phyloP scores from a whole-genome alignment of 1,284 basidiomycete species.

The Flammula alnicola region DNA sequence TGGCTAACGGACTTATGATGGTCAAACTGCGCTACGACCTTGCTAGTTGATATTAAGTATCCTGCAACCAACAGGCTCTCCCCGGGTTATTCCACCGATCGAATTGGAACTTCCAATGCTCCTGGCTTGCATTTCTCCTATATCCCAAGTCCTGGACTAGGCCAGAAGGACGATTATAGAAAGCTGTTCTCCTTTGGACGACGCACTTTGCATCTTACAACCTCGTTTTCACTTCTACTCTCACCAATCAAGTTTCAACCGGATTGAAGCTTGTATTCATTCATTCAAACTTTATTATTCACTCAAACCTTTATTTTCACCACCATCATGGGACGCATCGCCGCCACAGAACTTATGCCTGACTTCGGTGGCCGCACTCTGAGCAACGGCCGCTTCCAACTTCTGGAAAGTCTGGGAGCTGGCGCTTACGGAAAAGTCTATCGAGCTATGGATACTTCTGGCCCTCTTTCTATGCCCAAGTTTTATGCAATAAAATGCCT shows the following conservation, averaged over 20 bases:
- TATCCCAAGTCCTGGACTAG: conserved; percentile 4
- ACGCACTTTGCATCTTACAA: background rate
- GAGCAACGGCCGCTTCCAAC: conserved; percentile 60
- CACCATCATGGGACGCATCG: conserved; percentile 41
- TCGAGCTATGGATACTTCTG: conserved; percentile 59
- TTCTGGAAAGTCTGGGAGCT: conserved; percentile 70
- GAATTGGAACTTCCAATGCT: too few relatives aligned
- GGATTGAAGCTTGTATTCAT: conserved; percentile 25
- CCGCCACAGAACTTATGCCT: conserved; percentile 44
- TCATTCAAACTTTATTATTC: conserved; percentile 24
- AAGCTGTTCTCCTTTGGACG: conserved; percentile 9
- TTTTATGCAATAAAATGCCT: conserved; percentile 75
- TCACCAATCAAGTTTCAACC: conserved; percentile 25
- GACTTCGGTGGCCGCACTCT: conserved; percentile 52
- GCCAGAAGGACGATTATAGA: conserved; percentile 8
- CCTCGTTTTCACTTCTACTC: conserved; percentile 19
- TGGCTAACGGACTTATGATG: too few relatives aligned
- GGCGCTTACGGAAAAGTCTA: conserved; percentile 88
- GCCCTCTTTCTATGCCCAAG: conserved; percentile 38
- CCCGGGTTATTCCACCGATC: too few relatives aligned
- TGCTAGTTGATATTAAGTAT: too few relatives aligned
- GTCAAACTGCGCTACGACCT: too few relatives aligned
- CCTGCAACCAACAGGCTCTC: too few relatives aligned
- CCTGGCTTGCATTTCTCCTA: background rate
- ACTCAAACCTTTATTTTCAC: conserved; percentile 21